Percentiles rank a stretch among this genome's conserved stretches.
Conservation (phyloP, 768 basidiomycete species). For the Tulasnella sp. region DNA sequence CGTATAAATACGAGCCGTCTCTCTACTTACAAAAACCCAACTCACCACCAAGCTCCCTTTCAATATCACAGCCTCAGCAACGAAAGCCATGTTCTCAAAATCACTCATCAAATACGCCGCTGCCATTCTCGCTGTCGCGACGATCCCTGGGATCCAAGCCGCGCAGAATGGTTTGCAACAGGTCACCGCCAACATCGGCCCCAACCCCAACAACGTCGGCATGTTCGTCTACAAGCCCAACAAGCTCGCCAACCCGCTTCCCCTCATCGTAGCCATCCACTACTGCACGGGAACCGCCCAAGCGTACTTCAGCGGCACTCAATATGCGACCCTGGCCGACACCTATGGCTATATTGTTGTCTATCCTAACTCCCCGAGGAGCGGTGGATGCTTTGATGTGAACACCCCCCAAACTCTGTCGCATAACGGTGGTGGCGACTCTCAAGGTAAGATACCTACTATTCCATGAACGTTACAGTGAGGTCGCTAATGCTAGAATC, state of each 20-base stretch:
- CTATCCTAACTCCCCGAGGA: slow-evolving; percentile 27
- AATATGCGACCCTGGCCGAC: slow-evolving; percentile 42
- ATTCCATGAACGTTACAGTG: too few relatives aligned
- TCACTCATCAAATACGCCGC: neutral
- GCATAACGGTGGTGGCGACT: slow-evolving; percentile 45
- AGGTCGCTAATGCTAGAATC: too few relatives aligned
- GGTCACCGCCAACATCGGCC: slow-evolving; percentile 31
- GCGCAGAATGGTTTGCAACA: neutral
- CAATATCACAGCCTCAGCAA: too few relatives aligned
- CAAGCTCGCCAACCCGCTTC: slow-evolving; percentile 31
- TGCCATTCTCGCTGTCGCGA: neutral
- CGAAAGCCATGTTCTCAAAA: too few relatives aligned
- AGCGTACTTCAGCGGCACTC: slow-evolving; percentile 40
- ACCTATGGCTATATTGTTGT: slow-evolving; percentile 41
- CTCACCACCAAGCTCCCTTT: too few relatives aligned
- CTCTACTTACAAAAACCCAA: too few relatives aligned
- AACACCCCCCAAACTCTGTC: slow-evolving; percentile 36
- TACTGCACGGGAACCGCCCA: slow-evolving; percentile 43
- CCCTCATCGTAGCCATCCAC: slow-evolving; percentile 39
- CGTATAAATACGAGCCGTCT: too few relatives aligned
- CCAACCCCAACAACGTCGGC: slow-evolving; percentile 44
- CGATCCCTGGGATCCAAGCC: neutral
- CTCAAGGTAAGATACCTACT: neutral
- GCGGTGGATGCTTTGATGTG: neutral
- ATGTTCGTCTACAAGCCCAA: slow-evolving; percentile 36